Conservation (phyloP, 1,284 basidiomycete genomes). For the Chondrostereum purpureum region DNA sequence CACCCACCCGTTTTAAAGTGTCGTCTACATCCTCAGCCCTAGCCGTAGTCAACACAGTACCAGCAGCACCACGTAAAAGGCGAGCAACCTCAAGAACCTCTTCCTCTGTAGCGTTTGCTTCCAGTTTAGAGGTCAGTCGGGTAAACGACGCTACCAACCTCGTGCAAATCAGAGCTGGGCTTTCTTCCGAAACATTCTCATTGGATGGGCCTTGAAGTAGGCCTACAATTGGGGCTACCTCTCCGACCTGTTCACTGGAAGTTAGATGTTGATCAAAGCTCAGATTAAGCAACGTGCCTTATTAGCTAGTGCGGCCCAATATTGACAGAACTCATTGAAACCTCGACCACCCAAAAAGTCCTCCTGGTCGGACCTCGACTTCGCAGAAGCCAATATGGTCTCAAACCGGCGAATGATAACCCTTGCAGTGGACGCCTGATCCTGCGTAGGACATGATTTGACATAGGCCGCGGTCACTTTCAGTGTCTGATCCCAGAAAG, state of each 20-base stretch:
- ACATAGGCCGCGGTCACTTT: constrained; percentile 43
- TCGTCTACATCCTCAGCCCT: constrained; percentile 4
- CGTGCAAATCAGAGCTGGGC: constrained; percentile 27
- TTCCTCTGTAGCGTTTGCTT: constrained; percentile 16
- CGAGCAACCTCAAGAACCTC: constrained; percentile 6
- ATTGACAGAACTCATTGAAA: constrained; percentile 61
- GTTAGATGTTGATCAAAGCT: no score
- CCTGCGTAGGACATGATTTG: constrained; percentile 23
- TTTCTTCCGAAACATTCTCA: constrained; percentile 8
- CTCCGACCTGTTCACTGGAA: no score
- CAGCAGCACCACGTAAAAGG: not conserved
- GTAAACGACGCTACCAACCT: constrained; percentile 36
- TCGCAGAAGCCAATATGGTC: constrained; percentile 30
- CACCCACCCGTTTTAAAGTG: constrained; percentile 29
- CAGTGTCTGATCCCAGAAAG: constrained; percentile 63
- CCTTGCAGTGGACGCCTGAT: constrained; percentile 28
- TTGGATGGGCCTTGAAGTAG: constrained; percentile 27
- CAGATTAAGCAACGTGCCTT: constrained; percentile 28
- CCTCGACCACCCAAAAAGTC: constrained; percentile 40
- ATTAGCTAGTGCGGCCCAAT: constrained; percentile 50
- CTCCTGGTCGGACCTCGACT: constrained; percentile 27
- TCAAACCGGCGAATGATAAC: constrained; percentile 35
- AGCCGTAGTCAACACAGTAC: not conserved
- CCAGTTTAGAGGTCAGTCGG: constrained; percentile 33
- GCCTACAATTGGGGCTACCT: constrained; percentile 37